Base-by-base conservation (phyloP, 129 eudicot genomes). In the Solidago caesia region DNA sequence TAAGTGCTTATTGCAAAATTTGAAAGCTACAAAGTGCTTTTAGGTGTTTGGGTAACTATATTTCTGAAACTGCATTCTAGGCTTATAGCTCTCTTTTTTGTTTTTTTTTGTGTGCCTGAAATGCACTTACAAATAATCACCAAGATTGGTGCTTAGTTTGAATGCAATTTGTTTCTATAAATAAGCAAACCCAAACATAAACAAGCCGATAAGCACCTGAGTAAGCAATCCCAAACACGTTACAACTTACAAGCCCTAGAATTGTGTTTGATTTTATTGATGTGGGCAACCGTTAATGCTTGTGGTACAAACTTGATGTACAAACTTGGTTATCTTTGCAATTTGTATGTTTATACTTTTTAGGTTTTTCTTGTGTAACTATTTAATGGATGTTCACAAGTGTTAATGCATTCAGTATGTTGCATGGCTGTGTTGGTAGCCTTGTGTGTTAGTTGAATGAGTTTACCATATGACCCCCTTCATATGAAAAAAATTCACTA, bases 221-320 rank as follows among this genome's bases (percentile, higher is more conserved):
- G 0, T 33, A 33, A 33, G 39, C 39, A 33, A 33, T 33, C 39
- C 3, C 39, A 33, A 33, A 11, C n/a, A 3, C 14, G 15, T 53
- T 11, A 4, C 59, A 53, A 5, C 5, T 53, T 11, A 4, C 59
- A 53, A 5, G 59, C 16, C 16, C 7, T 5, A 8, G 55, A 48
- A 48, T 9, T 48, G 55, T 3, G 6, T 14, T 53, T 43, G 64
- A 9, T 75, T 64, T 44, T 75, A 21, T 61, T 67, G 67, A 43
- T 72, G 67, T 29, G 60, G 45, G 44, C 77, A 73, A 60, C 46
- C 58, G 69, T 73, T 61, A 41, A 60, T 59, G 77, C 69, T 59
- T 73, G 77, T 27, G 5, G 69, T 60, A 44, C 69, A 72, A 72
- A 7, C 69, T 59, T 33, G 39, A 21, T 21, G 21, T 21, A 0